Evolutionary conservation across 257 asterid genomes (phyloP).

Genomic region (Echium plantagineum): DNA sequence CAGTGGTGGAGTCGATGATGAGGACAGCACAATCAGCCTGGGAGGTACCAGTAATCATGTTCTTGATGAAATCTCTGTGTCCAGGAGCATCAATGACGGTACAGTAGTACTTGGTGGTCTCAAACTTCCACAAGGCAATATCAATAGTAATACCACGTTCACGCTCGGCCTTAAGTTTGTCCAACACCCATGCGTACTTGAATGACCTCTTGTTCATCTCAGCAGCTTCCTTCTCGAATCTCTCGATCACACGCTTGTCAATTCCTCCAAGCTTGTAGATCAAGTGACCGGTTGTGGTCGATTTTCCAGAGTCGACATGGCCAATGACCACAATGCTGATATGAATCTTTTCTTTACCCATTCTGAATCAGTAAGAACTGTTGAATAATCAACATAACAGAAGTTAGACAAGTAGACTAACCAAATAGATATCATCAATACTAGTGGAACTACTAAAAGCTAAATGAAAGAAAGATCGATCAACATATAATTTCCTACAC

Average conservation of each 20-base stretch:
- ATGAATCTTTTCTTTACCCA: constrained; percentile 63
- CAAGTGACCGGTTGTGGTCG: constrained; percentile 68
- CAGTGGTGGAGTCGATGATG: background rate
- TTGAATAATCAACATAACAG: too few species aligned
- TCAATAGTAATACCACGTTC: constrained; percentile 86
- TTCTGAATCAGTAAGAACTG: background rate
- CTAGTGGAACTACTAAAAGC: too few species aligned
- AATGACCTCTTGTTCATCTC: constrained; percentile 87
- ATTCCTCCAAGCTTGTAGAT: constrained; percentile 64
- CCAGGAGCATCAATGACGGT: constrained; percentile 90
- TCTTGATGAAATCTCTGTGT: constrained; percentile 14
- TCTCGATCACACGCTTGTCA: constrained; percentile 62
- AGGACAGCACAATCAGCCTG: background rate
- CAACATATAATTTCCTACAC: too few species aligned
- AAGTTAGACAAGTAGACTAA: too few species aligned
- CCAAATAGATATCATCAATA: too few species aligned
- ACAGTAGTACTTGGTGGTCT: constrained; percentile 85
- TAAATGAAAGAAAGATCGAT: too few species aligned
- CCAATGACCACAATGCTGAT: constrained; percentile 64
- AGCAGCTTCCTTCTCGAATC: constrained; percentile 66
- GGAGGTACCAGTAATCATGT: background rate
- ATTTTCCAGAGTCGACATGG: constrained; percentile 65
- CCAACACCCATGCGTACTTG: constrained; percentile 87
- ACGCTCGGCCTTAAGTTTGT: constrained; percentile 92
- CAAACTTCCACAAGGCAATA: constrained; percentile 85